phyloP scores from a whole-genome alignment of 768 basidiomycete genomes.

The Trametes meyenii region DNA sequence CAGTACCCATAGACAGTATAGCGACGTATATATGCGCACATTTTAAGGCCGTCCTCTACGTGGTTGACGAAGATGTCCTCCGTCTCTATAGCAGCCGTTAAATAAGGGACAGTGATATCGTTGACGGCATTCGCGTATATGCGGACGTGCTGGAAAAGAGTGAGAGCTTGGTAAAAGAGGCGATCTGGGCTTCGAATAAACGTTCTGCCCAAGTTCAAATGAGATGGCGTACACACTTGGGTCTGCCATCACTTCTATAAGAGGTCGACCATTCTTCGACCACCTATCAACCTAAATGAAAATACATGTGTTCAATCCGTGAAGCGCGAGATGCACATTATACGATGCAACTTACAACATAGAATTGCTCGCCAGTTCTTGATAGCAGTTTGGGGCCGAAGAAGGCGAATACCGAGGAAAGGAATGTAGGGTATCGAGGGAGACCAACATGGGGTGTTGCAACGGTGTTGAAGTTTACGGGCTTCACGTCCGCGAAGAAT shows the following conservation, averaged over 20 bases:
- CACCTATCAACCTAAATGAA: conserved; percentile 58
- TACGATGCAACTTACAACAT: conserved; percentile 17
- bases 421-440: conserved; percentile 59
- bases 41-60: conserved; percentile 56
- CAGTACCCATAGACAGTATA: neutral
- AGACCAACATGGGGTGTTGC: conserved; percentile 86
- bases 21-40: conserved; percentile 42
- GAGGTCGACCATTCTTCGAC: conserved; percentile 63
- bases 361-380: conserved; percentile 72
- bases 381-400: conserved; percentile 74
- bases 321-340: neutral
- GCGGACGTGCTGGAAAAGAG: conserved; percentile 64
- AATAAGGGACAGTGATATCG: conserved; percentile 81
- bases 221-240: conserved; percentile 47
- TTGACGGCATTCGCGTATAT: conserved; percentile 84
- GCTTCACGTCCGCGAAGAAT: conserved; percentile 72
- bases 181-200: conserved; percentile 47
- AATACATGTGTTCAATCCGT: neutral
- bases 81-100: conserved; percentile 73
- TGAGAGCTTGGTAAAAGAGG: conserved; percentile 75
- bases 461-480: conserved; percentile 82
- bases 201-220: neutral
- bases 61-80: conserved; percentile 67
- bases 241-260: conserved; percentile 81
- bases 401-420: conserved; percentile 53